Conservation (phyloP, 371 early-diverging fungal genomes). For the Phascolomyces articulosus region DNA sequence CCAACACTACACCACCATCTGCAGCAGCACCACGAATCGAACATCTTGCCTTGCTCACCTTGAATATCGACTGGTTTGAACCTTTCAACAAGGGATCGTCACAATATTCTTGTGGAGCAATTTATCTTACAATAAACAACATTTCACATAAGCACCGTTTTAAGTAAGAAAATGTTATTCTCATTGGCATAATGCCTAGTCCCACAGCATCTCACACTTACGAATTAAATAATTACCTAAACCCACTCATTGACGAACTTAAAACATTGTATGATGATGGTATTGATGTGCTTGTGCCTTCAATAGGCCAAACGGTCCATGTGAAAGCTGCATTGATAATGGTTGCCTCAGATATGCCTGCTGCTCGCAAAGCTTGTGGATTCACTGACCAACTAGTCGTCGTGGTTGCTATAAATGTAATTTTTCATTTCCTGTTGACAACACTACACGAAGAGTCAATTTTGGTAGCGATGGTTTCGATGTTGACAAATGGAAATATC, state of each 20-base stretch:
- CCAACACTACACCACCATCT: no score
- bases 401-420: constrained; percentile 14
- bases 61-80: constrained; percentile 21
- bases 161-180: constrained; percentile 13
- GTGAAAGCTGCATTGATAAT: constrained; percentile 14
- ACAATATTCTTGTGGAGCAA: constrained; percentile 10
- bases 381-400: constrained; percentile 1
- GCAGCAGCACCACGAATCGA: no score
- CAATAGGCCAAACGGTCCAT: background rate
- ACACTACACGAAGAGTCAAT: background rate
- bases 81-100: background rate
- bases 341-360: constrained; percentile 16
- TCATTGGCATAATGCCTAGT: constrained; percentile 14
- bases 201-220: constrained; percentile 2
- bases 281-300: background rate
- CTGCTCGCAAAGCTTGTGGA: constrained; percentile 12
- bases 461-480: background rate
- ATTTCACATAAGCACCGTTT: background rate
- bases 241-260: constrained; percentile 13
- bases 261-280: background rate
- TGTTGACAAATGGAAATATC: background rate
- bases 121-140: constrained; percentile 3
- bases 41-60: constrained; percentile 1
- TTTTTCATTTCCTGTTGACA: background rate
- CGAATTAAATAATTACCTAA: constrained; percentile 13